A percentile compares a stretch with the other conserved stretches of the same genome.
phyloP scores from a whole-genome alignment of 192 early-diverging fungal genomes.

The Cladochytrium replicatum region DNA sequence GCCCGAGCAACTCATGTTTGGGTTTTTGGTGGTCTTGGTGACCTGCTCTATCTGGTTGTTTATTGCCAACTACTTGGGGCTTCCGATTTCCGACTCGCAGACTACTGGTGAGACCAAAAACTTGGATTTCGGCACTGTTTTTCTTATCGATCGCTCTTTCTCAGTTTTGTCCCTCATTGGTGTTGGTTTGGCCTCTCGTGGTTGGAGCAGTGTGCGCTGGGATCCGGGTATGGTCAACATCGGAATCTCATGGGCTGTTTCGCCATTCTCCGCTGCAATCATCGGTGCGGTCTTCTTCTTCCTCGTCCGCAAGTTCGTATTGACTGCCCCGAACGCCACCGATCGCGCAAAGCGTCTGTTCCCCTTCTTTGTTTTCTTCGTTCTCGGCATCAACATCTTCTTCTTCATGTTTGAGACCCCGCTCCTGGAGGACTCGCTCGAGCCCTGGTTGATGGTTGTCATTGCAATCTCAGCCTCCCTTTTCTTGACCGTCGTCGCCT shows the following conservation, averaged over 20 bases:
- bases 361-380: conserved; percentile 1
- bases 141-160: no score
- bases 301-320: background rate
- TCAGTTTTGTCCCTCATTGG: no score
- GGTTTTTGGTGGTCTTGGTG: no score
- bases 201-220: no score
- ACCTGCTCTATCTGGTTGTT: no score
- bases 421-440: background rate
- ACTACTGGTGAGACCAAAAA: no score
- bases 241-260: conserved; percentile 4
- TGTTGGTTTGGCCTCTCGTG: no score
- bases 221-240: no score
- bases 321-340: background rate
- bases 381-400: conserved; percentile 1
- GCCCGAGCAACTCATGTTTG: no score
- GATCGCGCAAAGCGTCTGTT: background rate
- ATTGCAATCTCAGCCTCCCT: background rate
- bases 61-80: no score
- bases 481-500: background rate
- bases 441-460: background rate
- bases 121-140: no score
- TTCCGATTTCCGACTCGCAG: no score
- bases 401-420: conserved; percentile 3
- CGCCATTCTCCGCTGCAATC: background rate
- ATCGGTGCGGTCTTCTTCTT: conserved; percentile 1